Base-by-base conservation (phyloP, 2,329 filamentous ascomycete genomes). In the Penicillium sp. region DNA sequence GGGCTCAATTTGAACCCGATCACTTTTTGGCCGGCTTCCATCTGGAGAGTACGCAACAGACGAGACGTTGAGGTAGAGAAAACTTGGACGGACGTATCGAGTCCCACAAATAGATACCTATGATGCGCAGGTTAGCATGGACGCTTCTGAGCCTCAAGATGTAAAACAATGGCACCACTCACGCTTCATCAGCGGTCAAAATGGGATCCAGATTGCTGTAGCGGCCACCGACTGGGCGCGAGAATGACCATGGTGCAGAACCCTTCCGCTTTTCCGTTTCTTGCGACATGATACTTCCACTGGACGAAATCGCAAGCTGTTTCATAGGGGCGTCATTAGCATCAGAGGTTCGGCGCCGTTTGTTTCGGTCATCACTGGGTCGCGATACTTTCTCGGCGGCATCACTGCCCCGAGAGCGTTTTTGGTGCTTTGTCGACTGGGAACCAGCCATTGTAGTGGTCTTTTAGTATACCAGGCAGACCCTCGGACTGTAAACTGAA, bases 61-160 rank as follows among this genome's bases (percentile, higher is more conserved):
- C 95, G 82, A 1, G 94, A 97, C 49, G 90, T 91, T 58, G 83
- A 78, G 28, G 89, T 84, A 1, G 89, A 88, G 72, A 94, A 95
- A 24, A 96, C 81, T 68, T 91, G 88, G 49, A 96, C 78, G 9
- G 87, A 86, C 26, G 83, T 86, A 54, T 85, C 82, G 65, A 90
- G 89, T 29, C 87, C 83, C 51, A 95, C 71, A 52, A 96, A 85
- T 36, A 96, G 70, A 71, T 87, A 81, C 67, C 89, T 90, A 34
- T 21, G 9, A 24, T 21, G 6, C 18, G 18, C 6, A 12, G 9
- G 2, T 42, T 18, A 31, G 41, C 18, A 51, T 31, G 10, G 3
- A 7, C 36, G 1, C 28, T 21, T n/a, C 16, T 21, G 3, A 39
- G 55, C 56, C 57, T 23, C 41, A 36, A 18, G 29, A 24, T 10